A percentile compares a stretch with the other conserved stretches of the same genome.
phyloP scores from a whole-genome alignment of 106 monocot species.

The Apostasia ramifera region DNA sequence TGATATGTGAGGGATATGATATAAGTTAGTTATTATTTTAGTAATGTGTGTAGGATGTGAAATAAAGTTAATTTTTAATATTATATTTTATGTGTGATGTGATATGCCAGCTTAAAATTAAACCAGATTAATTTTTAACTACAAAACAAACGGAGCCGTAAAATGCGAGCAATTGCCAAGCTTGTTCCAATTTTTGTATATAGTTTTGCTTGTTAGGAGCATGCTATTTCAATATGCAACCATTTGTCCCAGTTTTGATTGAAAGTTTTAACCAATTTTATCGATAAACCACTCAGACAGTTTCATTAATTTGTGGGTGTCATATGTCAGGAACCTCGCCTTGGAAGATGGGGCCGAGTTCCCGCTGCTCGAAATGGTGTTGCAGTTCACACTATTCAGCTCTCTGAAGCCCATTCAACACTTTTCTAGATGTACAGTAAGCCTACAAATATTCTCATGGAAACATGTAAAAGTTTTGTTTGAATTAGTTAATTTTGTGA shows the following conservation, averaged over 20 bases:
- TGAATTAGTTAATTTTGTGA: no score
- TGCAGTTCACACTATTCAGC: slow-evolving; percentile 44
- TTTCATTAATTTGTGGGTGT: not conserved
- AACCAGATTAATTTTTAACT: no score
- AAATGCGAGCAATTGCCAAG: not conserved
- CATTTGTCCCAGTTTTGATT: not conserved
- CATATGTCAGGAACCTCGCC: slow-evolving; percentile 54
- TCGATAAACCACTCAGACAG: not conserved
- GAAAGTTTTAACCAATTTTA: not conserved
- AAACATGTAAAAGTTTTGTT: no score
- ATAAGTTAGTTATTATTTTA: no score
- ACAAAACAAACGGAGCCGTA: no score
- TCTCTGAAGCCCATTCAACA: slow-evolving; percentile 22
- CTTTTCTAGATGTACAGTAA: not conserved
- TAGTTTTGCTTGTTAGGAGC: not conserved
- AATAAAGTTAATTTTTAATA: no score
- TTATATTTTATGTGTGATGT: no score
- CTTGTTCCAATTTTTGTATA: not conserved
- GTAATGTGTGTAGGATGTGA: no score
- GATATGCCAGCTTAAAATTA: no score
- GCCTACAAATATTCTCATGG: no score
- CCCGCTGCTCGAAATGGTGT: slow-evolving; percentile 59
- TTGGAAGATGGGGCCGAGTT: slow-evolving; percentile 73
- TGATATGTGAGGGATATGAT: no score
- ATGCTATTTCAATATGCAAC: no score